A percentile compares a stretch with the other conserved stretches of the same genome.
These are phyloP conservation scores for Chrysosporium keratinophilum DNA, from an alignment of 2,329 filamentous ascomycete genomes.

Conservation along the genomic window DNA sequence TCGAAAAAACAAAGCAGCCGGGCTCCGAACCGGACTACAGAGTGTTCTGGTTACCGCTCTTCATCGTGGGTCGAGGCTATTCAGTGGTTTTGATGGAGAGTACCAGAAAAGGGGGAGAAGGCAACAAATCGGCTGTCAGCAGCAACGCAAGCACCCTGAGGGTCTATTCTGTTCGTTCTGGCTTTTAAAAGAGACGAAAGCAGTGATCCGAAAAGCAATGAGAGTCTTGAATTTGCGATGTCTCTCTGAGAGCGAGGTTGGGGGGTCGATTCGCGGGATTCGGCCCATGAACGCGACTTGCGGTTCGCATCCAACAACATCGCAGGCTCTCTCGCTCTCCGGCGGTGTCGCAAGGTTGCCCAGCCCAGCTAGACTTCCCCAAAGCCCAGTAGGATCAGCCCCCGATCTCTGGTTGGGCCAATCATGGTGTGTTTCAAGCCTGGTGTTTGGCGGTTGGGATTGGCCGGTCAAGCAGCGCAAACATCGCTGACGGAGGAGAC, in stretches of 20 bases:
- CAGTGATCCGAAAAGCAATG: not conserved
- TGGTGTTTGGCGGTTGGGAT: not conserved
- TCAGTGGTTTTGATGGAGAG: not conserved
- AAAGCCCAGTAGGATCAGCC: not conserved
- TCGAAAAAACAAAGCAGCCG: not conserved
- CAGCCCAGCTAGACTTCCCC: not conserved
- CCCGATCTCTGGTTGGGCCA: not conserved
- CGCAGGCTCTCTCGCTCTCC: not conserved
- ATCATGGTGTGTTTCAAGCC: not conserved
- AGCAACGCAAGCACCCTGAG: not conserved
- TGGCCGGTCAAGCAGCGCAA: not conserved
- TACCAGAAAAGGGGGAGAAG: not conserved
- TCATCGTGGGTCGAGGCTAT: not conserved
- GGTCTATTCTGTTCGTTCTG: not conserved
- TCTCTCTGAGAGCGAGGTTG: not conserved
- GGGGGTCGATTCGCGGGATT: not conserved
- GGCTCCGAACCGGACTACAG: not conserved
- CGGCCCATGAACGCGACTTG: conserved; percentile 1
- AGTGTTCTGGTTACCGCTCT: not conserved
- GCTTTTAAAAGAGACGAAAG: not conserved
- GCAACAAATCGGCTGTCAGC: not conserved
- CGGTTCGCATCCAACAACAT: not conserved
- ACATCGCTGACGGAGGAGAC: too few species aligned
- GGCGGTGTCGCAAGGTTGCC: not conserved
- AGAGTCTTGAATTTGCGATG: not conserved